Evolutionary conservation across 108 stramenopile species (phyloP).

Genomic region (Parietichytrium sp.): DNA sequence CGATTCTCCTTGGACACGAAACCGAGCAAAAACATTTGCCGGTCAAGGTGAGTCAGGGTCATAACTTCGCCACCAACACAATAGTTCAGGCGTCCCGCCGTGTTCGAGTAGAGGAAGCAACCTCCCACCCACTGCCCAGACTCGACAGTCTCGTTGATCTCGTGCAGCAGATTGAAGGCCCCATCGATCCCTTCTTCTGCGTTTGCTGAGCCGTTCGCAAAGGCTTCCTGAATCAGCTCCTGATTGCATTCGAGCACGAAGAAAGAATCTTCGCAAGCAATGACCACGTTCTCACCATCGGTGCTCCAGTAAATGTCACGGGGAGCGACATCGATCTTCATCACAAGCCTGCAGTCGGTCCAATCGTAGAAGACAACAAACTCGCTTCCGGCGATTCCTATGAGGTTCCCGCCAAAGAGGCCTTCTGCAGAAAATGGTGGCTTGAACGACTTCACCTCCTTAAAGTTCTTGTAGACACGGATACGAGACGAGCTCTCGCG

Average conservation of each 20-base stretch:
- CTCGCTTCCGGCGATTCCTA: conserved; percentile 88
- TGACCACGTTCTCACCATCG: conserved; percentile 81
- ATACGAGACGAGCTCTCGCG: conserved; percentile 85
- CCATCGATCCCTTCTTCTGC: conserved; percentile 92
- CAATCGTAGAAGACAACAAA: conserved; percentile 93
- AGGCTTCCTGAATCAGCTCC: conserved; percentile 71
- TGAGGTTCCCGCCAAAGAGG: conserved; percentile 84
- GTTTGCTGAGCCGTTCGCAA: conserved; percentile 76
- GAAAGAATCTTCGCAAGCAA: conserved; percentile 84
- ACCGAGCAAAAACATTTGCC: conserved; percentile 77
- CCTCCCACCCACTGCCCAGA: conserved; percentile 98
- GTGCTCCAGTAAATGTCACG: conserved; percentile 85
- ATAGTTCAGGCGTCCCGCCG: conserved; percentile 85
- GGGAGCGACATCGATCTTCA: conserved; percentile 87
- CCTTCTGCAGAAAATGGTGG: conserved; percentile 89
- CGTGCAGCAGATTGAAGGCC: conserved; percentile 87
- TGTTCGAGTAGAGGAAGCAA: conserved; percentile 96
- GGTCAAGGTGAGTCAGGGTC: conserved; percentile 91
- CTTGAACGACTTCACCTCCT: conserved; percentile 73
- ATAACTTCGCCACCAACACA: conserved; percentile 95
- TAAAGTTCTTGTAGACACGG: conserved; percentile 93
- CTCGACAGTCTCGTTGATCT: conserved; percentile 82
- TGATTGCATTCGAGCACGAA: conserved; percentile 86
- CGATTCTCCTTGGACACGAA: conserved; percentile 97
- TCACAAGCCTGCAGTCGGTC: conserved; percentile 86